Conservation (phyloP, 257 asterid genomes). For the Solanum virginianum region DNA sequence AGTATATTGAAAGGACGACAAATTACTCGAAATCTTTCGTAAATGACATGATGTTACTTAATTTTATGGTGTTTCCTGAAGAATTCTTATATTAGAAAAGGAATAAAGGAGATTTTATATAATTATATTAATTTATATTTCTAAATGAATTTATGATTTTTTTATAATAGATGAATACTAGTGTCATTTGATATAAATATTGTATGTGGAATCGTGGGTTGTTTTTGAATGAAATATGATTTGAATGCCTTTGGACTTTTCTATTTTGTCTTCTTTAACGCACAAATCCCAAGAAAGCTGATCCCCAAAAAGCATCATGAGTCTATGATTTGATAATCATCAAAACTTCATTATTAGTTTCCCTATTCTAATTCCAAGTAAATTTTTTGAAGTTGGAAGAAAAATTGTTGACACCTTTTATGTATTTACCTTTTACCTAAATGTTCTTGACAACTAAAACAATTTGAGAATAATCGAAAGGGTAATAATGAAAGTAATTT, state of each 20-base stretch:
- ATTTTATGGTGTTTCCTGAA: too few species aligned
- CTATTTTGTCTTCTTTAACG: constrained; percentile 32
- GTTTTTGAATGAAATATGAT: constrained; percentile 9
- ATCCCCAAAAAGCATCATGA: constrained; percentile 12
- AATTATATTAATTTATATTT: not conserved
- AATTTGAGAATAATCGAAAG: too few species aligned
- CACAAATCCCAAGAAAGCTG: constrained; percentile 47
- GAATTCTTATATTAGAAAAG: too few species aligned
- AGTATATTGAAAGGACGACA: too few species aligned
- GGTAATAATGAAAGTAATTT: too few species aligned
- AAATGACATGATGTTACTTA: too few species aligned
- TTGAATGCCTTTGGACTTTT: constrained; percentile 22
- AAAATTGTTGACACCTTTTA: too few species aligned
- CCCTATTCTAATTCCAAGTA: not conserved
- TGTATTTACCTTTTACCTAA: too few species aligned
- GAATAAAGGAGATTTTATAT: too few species aligned
- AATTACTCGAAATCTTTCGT: too few species aligned
- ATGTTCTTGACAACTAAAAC: too few species aligned
- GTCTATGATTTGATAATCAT: constrained; percentile 45
- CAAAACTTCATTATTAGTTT: not conserved
- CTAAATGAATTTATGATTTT: not conserved
- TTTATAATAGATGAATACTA: not conserved
- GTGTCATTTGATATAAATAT: not conserved
- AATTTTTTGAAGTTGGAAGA: too few species aligned
- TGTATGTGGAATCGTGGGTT: constrained; percentile 12